A percentile compares a stretch with the other conserved stretches of the same genome.
These are phyloP conservation scores for Phytophthora sansomeana DNA, from an alignment of 352 stramenopile genomes.

Conservation along the genomic window DNA sequence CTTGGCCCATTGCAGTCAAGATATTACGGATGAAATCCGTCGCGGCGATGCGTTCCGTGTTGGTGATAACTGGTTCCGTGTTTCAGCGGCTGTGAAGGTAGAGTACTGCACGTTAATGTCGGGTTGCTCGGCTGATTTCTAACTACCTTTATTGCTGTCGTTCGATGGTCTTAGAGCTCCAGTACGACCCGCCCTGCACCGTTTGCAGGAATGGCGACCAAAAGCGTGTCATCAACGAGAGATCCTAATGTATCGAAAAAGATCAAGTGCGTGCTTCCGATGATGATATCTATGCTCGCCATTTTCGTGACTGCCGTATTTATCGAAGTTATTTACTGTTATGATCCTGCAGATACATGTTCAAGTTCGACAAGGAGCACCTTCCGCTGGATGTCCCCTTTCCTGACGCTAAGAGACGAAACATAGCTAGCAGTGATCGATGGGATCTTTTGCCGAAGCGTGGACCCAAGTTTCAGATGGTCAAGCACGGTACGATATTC, in stretches of 20 bases:
- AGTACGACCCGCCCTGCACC: slow-evolving; percentile 67
- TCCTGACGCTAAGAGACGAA: slow-evolving; percentile 71
- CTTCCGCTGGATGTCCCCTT: slow-evolving; percentile 83
- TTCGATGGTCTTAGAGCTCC: slow-evolving; percentile 44
- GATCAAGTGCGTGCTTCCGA: slow-evolving; percentile 50
- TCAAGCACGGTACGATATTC: slow-evolving; percentile 69
- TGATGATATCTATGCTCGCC: not conserved
- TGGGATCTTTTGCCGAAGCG: slow-evolving; percentile 79
- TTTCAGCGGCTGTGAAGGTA: slow-evolving; percentile 81
- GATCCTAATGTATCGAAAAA: slow-evolving; percentile 88
- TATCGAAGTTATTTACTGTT: slow-evolving; percentile 2
- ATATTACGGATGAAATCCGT: slow-evolving; percentile 74
- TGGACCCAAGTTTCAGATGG: slow-evolving; percentile 77
- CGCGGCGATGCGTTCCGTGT: slow-evolving; percentile 77
- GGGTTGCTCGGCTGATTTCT: not conserved
- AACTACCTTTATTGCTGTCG: not conserved
- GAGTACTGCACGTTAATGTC: not conserved
- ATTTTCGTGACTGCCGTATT: not conserved
- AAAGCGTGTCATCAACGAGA: slow-evolving; percentile 82
- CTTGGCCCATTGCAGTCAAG: slow-evolving; percentile 67
- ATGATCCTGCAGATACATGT: slow-evolving; percentile 58
- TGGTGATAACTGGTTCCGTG: slow-evolving; percentile 85
- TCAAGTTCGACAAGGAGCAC: slow-evolving; percentile 88
- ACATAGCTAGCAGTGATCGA: slow-evolving; percentile 67
- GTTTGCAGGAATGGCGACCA: slow-evolving; percentile 75